Base-by-base conservation (phyloP, 441 rosid species). In the Biscutella laevigata region DNA sequence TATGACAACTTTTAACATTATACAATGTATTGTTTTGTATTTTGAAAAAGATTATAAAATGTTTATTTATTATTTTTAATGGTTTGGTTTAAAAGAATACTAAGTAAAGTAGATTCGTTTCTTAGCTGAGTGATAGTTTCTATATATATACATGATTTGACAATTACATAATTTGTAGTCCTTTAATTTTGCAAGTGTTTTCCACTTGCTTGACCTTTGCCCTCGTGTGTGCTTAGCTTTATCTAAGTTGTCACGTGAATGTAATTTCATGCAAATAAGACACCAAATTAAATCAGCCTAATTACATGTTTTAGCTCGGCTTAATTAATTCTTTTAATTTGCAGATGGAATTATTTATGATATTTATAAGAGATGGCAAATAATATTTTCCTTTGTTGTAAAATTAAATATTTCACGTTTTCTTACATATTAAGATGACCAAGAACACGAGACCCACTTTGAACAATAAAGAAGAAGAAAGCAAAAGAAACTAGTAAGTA, bases 31-130 rank as follows among this genome's bases (percentile, higher is more conserved):
- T 16, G 5, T 9, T 2, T 0, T 2, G 8, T 2, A 4, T 16
- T 14, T 16, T n/a, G n/a, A n/a, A n/a, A n/a, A n/a, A n/a, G n/a
- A 1, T 5, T 25, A 16, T 9, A 20, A 9, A 32, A n/a, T 10
- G 3, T 46, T 19, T 56, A 4, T 13, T 41, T 46, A 24, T n/a
- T 36, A 1, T 28, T 50, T 41, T 34, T 1, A 20, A 40, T 39
- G 25, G 22, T 29, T 64, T 49, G 34, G 3, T 56, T 20, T 15
- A 21, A 64, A 57, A 33, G 53, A n/a, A 57, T 65, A 35, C 41
- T 20, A 57, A 28, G 8, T 65, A 65, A 65, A 65, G 64, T 51
- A 65, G 59, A 65, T 65, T 65, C 64, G 6, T 65, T 65, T 16
- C 70, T 65, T 65, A 65, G 53, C 69, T 28, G 24, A 11, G 59